Evolutionary conservation across 805 yeast species (phyloP), one percentile per base, ranked within the genome.

Genomic region (Ogataea henricii): DNA sequence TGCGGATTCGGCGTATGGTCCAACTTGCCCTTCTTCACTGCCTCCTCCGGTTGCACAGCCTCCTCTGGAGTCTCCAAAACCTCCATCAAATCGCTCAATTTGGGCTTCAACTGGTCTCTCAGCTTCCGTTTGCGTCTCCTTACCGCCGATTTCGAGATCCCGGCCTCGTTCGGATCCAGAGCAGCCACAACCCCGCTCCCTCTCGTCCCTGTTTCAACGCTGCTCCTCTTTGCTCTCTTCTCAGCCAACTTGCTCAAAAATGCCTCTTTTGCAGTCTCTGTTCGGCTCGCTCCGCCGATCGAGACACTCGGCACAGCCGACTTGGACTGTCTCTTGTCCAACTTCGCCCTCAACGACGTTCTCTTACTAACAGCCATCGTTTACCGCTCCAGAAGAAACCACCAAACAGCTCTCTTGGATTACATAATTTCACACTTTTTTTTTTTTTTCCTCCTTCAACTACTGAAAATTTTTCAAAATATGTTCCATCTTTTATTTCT

Each of bases 21-120:
- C 14, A 66, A 45, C 66, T 69, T 55, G 23, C 21, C 44, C 49
- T 60, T 20, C 54, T 52, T 42, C 6, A 37, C n/a, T n/a, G n/a
- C 37, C 18, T 41, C 33, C 43, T 58, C 45, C 14, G 59, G 53
- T 23, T 21, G 26, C 21, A 21, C 40, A 25, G 38, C 55, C 30
- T 25, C 43, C 10, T 52, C 55, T 3, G 52, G 51, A 6, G 46
- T 22, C 16, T 47, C 51, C 43, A 87, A 69, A 14, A 78, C 80
- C 23, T 70, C 70, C 46, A 82, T 68, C 38, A 87, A 65, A 54
- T 87, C 94, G 45, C 75, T 72, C 79, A 87, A 75, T 57, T 82
- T 77, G 4, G 91, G 89, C 56, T 78, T 79, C 50, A 87, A 68
- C 54, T 83, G 79, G 47, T 85, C 86, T 56, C 77, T 78, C 41